phyloP scores from a whole-genome alignment of 257 asterid genomes.

The Solanum peruvianum region DNA sequence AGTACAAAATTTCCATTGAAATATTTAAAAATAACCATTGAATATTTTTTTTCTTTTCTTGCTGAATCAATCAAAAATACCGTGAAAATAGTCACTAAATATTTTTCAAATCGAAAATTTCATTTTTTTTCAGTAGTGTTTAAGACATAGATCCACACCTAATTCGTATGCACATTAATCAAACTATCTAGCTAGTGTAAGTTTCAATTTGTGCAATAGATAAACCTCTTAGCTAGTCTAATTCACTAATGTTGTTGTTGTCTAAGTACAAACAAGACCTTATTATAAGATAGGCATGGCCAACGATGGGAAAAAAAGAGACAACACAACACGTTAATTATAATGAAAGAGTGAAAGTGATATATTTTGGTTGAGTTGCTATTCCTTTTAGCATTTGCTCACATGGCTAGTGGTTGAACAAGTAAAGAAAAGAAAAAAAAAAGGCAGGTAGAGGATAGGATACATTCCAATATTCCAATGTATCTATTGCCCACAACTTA shows the following conservation, averaged over 20 bases:
- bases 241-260: not conserved
- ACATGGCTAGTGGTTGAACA: slow-evolving; percentile 2
- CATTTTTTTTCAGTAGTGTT: not conserved
- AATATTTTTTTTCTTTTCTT: no score
- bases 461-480: not conserved
- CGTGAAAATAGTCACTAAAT: not conserved
- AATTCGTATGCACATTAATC: not conserved
- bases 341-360: not conserved
- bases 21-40: no score
- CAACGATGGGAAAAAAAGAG: not conserved
- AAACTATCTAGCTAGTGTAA: not conserved
- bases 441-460: not conserved
- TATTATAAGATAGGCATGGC: not conserved
- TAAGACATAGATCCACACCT: not conserved
- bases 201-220: not conserved
- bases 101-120: no score
- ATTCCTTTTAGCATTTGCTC: not conserved
- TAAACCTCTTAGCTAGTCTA: not conserved
- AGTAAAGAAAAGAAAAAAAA: not conserved
- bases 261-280: not conserved
- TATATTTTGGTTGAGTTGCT: not conserved
- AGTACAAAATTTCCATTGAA: not conserved
- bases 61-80: not conserved
- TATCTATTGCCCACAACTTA: not conserved
- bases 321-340: not conserved